Base-by-base conservation (phyloP, 441 rosid genomes). In the Bruguiera hainesii region DNA sequence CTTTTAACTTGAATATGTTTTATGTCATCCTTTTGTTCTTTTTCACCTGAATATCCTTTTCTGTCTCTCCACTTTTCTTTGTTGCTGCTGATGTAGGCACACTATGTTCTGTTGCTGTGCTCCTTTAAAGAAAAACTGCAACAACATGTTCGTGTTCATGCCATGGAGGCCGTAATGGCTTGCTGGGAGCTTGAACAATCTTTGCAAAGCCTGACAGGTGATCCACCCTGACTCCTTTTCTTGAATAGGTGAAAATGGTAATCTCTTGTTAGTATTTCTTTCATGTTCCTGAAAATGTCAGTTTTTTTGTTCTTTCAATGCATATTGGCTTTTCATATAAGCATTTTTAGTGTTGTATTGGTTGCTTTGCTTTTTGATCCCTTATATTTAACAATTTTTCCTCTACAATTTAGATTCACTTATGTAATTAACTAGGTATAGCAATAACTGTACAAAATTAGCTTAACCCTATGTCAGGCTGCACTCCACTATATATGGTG, bases 101-200 rank as follows among this genome's bases (percentile, higher is more conserved):
- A 95, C 79, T 95, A 92, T 74, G 91, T 92, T 72, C 77, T 95
- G 65, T 78, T 95, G 78, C 91, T 95, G 39, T 95, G 98, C 71
- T 85, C 98, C 5, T 95, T 95, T 66, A 95, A 92, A 89, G 99
- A 95, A 56, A 98, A 95, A 82, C 73, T 95, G 65, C 99, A 95
- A 72, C 97, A 95, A 67, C 99, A 95, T 58, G 99, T 95, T 21
- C 93, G 99, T 37, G 97, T 95, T 71, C 99, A 95, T 80, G 98
- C 98, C 4, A 95, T 95, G 99, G 99, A 95, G 77, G 99, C 99
- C 23, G 99, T 95, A 18, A 92, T 95, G 98, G 97, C 99, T 49
- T 95, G 99, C 81, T 95, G 99, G 99, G 98, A 92, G 71, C 87
- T 95, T 58, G 99, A 95, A 76, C 99, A 95, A 71, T 84, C 97